Percentiles rank a stretch among this genome's conserved stretches.
Evolutionary conservation across 2,329 filamentous ascomycete species (phyloP).

Genomic region (Annulohypoxylon truncatum): DNA sequence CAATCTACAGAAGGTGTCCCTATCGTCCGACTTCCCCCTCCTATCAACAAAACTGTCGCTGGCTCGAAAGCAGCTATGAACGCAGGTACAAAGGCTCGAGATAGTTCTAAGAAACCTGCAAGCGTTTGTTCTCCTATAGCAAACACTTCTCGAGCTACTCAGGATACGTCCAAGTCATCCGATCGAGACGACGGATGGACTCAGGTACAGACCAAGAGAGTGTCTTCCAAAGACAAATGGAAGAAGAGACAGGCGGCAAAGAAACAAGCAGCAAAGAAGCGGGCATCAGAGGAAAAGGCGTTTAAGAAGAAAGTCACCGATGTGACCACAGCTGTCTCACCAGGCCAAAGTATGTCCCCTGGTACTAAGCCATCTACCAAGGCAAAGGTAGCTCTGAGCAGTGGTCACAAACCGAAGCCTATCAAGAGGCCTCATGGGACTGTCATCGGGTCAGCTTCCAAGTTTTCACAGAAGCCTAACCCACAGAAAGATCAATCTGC

Average conservation of each 20-base stretch:
- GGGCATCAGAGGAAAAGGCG: too few species aligned
- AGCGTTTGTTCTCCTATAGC: too few species aligned
- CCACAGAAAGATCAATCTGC: neutral
- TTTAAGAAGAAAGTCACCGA: too few species aligned
- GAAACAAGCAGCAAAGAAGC: neutral
- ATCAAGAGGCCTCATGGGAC: slow-evolving; percentile 6
- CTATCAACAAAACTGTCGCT: too few species aligned
- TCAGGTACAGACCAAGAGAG: neutral
- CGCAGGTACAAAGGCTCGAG: too few species aligned
- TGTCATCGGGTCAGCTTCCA: slow-evolving; percentile 22
- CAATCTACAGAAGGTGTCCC: too few species aligned
- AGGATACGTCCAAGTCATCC: too few species aligned
- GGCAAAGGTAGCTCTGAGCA: neutral
- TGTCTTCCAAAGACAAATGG: too few species aligned
- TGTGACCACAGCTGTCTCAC: too few species aligned
- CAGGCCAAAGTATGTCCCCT: too few species aligned
- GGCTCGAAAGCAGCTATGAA: too few species aligned
- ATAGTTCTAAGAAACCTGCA: neutral
- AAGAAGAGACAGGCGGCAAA: neutral
- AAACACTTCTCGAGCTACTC: neutral
- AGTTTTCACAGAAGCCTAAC: slow-evolving; percentile 13
- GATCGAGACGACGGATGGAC: slow-evolving; percentile 1
- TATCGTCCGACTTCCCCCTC: too few species aligned
- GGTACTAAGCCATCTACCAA: neutral
- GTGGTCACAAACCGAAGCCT: neutral